Percentiles rank a stretch among this genome's conserved stretches.
Conservation (phyloP, 2,329 filamentous ascomycete species). For the Neonectria sp. region DNA sequence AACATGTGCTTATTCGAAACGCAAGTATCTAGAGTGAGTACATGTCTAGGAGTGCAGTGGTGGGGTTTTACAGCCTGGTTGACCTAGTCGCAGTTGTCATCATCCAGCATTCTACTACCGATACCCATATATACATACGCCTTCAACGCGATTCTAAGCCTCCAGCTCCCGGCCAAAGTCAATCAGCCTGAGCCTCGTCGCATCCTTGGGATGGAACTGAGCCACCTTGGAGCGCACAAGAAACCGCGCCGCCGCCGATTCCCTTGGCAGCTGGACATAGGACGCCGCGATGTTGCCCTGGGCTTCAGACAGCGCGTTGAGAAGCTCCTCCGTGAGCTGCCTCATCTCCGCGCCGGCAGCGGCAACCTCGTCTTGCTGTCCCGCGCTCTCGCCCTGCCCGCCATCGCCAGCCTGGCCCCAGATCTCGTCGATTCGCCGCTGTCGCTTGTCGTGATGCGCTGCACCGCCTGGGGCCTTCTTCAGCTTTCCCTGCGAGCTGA, state of each 20-base stretch:
- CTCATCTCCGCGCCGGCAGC: constrained; percentile 72
- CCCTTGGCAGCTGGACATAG: constrained; percentile 71
- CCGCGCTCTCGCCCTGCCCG: constrained; percentile 31
- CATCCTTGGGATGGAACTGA: constrained; percentile 76
- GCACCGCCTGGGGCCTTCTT: constrained; percentile 62
- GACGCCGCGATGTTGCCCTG: constrained; percentile 69
- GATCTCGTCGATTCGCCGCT: constrained; percentile 75
- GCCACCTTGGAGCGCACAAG: constrained; percentile 76
- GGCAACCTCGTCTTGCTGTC: constrained; percentile 62
- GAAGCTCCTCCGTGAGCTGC: constrained; percentile 71
- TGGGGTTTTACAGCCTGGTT: background rate
- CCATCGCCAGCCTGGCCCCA: constrained; percentile 61
- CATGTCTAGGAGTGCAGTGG: too few relatives aligned
- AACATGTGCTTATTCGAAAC: too few relatives aligned
- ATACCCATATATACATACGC: too few relatives aligned
- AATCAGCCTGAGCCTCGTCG: constrained; percentile 70
- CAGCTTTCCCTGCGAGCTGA: constrained; percentile 71
- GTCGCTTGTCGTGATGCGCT: constrained; percentile 64
- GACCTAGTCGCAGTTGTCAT: background rate
- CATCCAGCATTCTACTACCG: background rate
- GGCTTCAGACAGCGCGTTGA: constrained; percentile 71
- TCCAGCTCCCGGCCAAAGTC: constrained; percentile 77
- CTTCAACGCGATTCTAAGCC: constrained; percentile 54
- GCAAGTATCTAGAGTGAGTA: too few relatives aligned
- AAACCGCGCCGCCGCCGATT: constrained; percentile 75